Evolutionary conservation across 23 red algal species (phyloP).

Genomic region (Gracilaria gracilis): DNA sequence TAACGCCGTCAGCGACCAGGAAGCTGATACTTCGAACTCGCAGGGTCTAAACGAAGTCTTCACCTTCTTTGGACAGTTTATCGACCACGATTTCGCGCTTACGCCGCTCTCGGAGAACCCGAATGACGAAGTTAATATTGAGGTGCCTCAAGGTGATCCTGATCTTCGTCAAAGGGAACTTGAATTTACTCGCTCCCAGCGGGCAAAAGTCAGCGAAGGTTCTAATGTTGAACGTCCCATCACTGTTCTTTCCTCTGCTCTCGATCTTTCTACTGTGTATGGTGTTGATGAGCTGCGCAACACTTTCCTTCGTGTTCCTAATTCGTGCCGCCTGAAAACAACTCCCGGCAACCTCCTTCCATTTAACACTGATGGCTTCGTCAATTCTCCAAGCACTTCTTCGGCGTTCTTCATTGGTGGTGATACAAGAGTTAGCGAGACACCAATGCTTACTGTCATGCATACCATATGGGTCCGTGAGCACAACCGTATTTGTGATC

Average conservation of each 20-base stretch:
- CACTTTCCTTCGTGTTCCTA: conserved; percentile 22
- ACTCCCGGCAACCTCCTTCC: conserved; percentile 28
- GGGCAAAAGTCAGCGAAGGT: background rate
- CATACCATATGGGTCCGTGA: conserved; percentile 62
- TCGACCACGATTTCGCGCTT: conserved; percentile 60
- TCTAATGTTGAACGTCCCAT: conserved; percentile 26
- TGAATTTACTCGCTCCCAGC: conserved; percentile 34
- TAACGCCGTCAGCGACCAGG: conserved; percentile 36
- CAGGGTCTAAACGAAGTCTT: conserved; percentile 47
- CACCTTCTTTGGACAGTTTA: conserved; percentile 64
- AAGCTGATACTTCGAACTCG: conserved; percentile 9
- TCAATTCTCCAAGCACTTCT: conserved; percentile 40
- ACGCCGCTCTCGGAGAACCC: conserved; percentile 32
- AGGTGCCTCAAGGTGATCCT: conserved; percentile 22
- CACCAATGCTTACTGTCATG: conserved; percentile 40
- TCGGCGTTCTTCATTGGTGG: conserved; percentile 56
- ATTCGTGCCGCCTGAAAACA: conserved; percentile 43
- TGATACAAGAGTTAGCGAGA: conserved; percentile 55
- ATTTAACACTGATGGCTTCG: conserved; percentile 11
- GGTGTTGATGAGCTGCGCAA: conserved; percentile 39
- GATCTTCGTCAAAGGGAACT: conserved; percentile 1
- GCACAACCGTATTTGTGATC: conserved; percentile 59
- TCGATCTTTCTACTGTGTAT: conserved; percentile 66
- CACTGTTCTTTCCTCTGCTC: conserved; percentile 50
- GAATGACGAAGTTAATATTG: conserved; percentile 1